phyloP scores from a whole-genome alignment of 352 stramenopile genomes.

The Phytophthora lateralis region DNA sequence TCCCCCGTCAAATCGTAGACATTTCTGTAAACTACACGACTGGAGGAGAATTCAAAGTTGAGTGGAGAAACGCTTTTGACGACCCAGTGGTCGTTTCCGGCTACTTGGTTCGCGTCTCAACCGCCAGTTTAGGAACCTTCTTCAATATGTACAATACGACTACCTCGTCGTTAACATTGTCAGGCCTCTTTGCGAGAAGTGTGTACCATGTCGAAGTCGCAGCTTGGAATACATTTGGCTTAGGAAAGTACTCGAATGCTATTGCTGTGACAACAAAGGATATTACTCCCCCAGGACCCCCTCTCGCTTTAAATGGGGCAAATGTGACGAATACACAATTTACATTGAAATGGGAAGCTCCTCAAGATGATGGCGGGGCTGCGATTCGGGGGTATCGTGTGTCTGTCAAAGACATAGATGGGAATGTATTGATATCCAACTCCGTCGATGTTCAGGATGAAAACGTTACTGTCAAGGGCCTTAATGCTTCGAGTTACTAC shows the following conservation, averaged over 20 bases:
- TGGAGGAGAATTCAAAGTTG: slow-evolving; percentile 57
- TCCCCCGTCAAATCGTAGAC: slow-evolving; percentile 27
- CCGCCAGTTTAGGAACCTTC: slow-evolving; percentile 17
- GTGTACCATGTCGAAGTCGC: slow-evolving; percentile 47
- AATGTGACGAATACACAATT: slow-evolving; percentile 26
- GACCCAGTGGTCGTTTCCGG: slow-evolving; percentile 10
- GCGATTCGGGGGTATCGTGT: slow-evolving; percentile 27
- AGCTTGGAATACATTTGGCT: slow-evolving; percentile 55
- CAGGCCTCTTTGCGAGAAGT: slow-evolving; percentile 34
- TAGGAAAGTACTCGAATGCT: slow-evolving; percentile 37
- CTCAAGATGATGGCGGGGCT: slow-evolving; percentile 47
- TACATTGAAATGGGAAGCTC: slow-evolving; percentile 40
- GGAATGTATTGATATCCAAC: background rate
- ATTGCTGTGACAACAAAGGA: slow-evolving; percentile 36
- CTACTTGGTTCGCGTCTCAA: slow-evolving; percentile 46
- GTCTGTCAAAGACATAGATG: slow-evolving; percentile 12
- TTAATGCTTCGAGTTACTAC: slow-evolving; percentile 49
- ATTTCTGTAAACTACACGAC: slow-evolving; percentile 29
- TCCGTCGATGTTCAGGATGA: background rate
- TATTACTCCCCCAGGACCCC: slow-evolving; percentile 34
- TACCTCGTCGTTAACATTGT: slow-evolving; percentile 40
- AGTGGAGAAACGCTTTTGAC: slow-evolving; percentile 23
- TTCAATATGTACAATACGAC: slow-evolving; percentile 55
- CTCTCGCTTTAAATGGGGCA: slow-evolving; percentile 16
- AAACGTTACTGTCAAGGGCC: slow-evolving; percentile 19